Conservation (phyloP, 257 asterid genomes). For the Striga asiatica region DNA sequence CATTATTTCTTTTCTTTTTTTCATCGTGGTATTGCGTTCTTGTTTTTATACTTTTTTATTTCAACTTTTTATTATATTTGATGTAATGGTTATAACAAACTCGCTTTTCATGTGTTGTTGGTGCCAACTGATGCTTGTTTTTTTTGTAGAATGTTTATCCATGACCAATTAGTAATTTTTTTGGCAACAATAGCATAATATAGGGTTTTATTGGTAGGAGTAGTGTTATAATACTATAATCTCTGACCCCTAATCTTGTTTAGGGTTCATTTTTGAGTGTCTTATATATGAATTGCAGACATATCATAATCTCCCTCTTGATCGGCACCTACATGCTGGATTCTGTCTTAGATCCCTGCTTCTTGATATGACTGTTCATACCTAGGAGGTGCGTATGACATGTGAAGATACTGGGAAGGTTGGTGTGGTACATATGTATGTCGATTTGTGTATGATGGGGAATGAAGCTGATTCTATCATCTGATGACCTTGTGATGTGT, state of each 20-base stretch:
- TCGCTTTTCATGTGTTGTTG: neutral
- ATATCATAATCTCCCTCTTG: slow-evolving; percentile 42
- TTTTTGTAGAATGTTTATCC: neutral
- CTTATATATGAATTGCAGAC: slow-evolving; percentile 58
- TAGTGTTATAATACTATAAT: slow-evolving; percentile 15
- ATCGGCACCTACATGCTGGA: slow-evolving; percentile 48
- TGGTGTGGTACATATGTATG: slow-evolving; percentile 39
- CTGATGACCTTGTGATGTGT: slow-evolving; percentile 11
- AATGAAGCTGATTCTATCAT: slow-evolving; percentile 15
- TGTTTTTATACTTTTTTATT: neutral
- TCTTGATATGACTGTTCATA: slow-evolving; percentile 59
- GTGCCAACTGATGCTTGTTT: neutral
- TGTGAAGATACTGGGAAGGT: slow-evolving; percentile 57
- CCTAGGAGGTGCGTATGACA: slow-evolving; percentile 60
- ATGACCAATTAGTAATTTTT: neutral
- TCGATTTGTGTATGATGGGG: slow-evolving; percentile 24
- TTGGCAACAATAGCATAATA: neutral
- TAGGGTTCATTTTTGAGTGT: slow-evolving; percentile 56
- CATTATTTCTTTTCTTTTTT: neutral
- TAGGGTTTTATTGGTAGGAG: neutral
- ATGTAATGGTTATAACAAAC: neutral
- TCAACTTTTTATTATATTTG: neutral
- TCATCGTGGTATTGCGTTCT: neutral
- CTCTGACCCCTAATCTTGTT: slow-evolving; percentile 35
- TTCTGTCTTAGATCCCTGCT: slow-evolving; percentile 38